A percentile compares a stretch with the other conserved stretches of the same genome.
Evolutionary conservation across 768 basidiomycete genomes (phyloP).

Genomic region (Mycena rosella): DNA sequence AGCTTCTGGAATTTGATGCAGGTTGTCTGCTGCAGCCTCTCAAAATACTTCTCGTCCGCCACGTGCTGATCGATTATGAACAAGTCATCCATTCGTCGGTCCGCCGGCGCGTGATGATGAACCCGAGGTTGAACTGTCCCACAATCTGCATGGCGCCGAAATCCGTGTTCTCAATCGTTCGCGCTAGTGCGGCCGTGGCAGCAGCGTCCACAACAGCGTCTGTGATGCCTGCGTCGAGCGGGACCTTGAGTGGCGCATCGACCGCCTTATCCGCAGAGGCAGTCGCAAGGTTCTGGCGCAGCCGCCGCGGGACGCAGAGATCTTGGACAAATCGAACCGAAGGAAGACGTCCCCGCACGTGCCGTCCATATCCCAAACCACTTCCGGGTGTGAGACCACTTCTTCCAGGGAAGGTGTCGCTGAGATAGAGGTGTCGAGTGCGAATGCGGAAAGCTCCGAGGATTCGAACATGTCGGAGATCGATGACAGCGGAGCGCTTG

Average conservation of each 20-base stretch:
- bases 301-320: conserved; percentile 32
- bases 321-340: conserved; percentile 45
- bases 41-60: conserved; percentile 98
- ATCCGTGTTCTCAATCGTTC: conserved; percentile 90
- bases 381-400: conserved; percentile 52
- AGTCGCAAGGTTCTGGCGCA: conserved; percentile 1
- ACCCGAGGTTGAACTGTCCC: conserved; percentile 97
- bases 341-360: conserved; percentile 44
- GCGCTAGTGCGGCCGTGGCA: conserved; percentile 76
- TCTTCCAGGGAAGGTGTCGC: conserved; percentile 31
- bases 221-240: conserved; percentile 53
- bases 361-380: conserved; percentile 50
- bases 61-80: conserved; percentile 99
- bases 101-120: conserved; percentile 85
- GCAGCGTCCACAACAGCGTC: conserved; percentile 60
- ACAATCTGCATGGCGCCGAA: conserved; percentile 87
- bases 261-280: neutral
- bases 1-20: conserved; percentile 88
- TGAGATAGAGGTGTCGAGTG: conserved; percentile 33
- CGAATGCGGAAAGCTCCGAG: conserved; percentile 33
- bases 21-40: conserved; percentile 92
- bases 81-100: conserved; percentile 79
- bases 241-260: conserved; percentile 33
- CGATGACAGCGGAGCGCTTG: conserved; percentile 34
- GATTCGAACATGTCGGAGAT: conserved; percentile 42